Evolutionary conservation across 805 yeast genomes (phyloP).

Genomic region (Kazachstania kunashirensis): DNA sequence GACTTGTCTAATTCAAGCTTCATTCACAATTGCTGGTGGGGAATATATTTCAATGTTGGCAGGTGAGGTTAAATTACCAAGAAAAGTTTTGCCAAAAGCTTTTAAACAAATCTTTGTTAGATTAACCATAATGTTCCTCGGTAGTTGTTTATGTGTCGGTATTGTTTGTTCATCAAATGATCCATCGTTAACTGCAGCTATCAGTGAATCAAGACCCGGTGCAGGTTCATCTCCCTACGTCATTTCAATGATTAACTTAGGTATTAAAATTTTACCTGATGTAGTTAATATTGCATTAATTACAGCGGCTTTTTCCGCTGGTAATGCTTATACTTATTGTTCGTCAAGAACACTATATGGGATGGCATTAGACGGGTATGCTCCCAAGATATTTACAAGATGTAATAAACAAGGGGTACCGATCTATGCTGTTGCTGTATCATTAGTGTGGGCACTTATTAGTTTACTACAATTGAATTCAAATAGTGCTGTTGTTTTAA

Average conservation of each 20-base stretch:
- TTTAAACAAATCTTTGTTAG: conserved; percentile 66
- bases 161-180: conserved; percentile 65
- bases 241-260: conserved; percentile 65
- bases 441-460: conserved; percentile 51
- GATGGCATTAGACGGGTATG: conserved; percentile 59
- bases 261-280: conserved; percentile 59
- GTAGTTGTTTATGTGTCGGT: conserved; percentile 73
- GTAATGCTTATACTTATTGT: conserved; percentile 70
- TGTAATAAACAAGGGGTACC: conserved; percentile 68
- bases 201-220: conserved; percentile 55
- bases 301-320: conserved; percentile 72
- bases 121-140: conserved; percentile 54
- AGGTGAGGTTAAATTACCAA: conserved; percentile 67
- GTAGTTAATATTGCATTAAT: conserved; percentile 71
- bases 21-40: conserved; percentile 78
- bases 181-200: conserved; percentile 46
- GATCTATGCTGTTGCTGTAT: conserved; percentile 42
- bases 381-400: conserved; percentile 55
- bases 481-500: conserved; percentile 51
- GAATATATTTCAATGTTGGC: conserved; percentile 81
- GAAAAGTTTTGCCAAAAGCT: conserved; percentile 66
- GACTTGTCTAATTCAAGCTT: conserved; percentile 58
- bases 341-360: conserved; percentile 63
- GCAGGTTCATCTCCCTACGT: conserved; percentile 78
- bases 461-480: conserved; percentile 56